Percentiles rank a stretch among this genome's conserved stretches.
Conservation (phyloP, 2,329 filamentous ascomycete species). For the Aspergillus fischeri region DNA sequence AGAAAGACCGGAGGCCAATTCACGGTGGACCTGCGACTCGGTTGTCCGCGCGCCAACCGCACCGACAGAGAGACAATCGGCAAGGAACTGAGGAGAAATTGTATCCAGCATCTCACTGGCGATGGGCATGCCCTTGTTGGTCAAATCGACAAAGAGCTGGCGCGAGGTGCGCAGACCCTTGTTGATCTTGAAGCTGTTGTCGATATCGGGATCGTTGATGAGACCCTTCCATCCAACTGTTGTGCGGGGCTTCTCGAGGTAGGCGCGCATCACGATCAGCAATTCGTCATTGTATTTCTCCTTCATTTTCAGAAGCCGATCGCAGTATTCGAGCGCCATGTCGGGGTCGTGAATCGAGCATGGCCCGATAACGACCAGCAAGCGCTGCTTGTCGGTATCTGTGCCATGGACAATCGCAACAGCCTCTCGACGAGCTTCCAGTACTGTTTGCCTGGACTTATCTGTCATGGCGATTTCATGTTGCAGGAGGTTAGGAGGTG, state of each 20-base stretch:
- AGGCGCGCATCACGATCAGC: conserved; percentile 93
- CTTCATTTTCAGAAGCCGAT: conserved; percentile 73
- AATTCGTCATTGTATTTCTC: conserved; percentile 86
- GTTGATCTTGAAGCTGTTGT: conserved; percentile 98
- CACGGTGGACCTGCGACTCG: conserved; percentile 91
- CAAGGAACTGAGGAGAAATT: conserved; percentile 94
- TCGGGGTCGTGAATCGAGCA: conserved; percentile 96
- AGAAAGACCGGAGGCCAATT: conserved; percentile 86
- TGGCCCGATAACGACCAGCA: conserved; percentile 82
- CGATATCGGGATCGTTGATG: conserved; percentile 97
- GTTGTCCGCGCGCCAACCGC: conserved; percentile 95
- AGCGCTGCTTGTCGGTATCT: conserved; percentile 50
- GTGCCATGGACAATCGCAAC: conserved; percentile 58
- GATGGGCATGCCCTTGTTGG: conserved; percentile 87
- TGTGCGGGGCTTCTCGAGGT: conserved; percentile 96
- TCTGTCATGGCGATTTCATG: conserved; percentile 68
- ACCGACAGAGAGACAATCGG: conserved; percentile 85
- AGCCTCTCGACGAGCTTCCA: conserved; percentile 57
- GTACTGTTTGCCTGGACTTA: conserved; percentile 49
- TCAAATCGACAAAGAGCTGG: conserved; percentile 90
- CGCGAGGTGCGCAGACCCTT: conserved; percentile 85
- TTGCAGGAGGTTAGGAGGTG: conserved; percentile 88
- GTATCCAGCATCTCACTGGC: conserved; percentile 98
- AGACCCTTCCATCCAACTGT: conserved; percentile 98
- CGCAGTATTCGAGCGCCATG: conserved; percentile 89